Evolutionary conservation across 2,329 filamentous ascomycete genomes (phyloP).

Genomic region (Myriosclerotinia scirpicola): DNA sequence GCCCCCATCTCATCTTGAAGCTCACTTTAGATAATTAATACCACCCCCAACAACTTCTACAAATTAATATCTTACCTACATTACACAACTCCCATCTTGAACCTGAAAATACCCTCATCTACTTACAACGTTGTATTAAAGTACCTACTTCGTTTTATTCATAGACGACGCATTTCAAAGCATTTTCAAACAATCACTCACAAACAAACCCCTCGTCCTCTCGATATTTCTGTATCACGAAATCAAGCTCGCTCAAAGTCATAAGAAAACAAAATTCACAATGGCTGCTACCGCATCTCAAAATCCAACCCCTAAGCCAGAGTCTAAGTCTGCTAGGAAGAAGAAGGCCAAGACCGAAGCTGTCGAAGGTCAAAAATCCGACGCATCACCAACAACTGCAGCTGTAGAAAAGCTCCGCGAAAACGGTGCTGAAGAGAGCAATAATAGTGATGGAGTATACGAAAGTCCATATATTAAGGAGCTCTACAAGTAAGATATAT

Average conservation of each 20-base stretch:
- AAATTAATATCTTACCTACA: neutral
- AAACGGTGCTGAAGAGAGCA: constrained; percentile 46
- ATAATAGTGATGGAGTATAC: constrained; percentile 52
- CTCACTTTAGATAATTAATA: constrained; percentile 15
- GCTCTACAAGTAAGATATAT: constrained; percentile 73
- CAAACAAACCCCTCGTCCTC: neutral
- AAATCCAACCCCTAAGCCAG: constrained; percentile 60
- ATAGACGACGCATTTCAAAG: neutral
- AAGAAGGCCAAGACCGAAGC: constrained; percentile 61
- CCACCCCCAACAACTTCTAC: neutral
- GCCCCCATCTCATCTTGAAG: constrained; percentile 9
- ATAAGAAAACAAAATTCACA: constrained; percentile 27
- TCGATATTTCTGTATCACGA: constrained; percentile 39
- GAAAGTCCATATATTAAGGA: constrained; percentile 85
- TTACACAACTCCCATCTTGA: neutral
- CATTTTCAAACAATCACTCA: neutral
- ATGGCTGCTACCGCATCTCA: constrained; percentile 67
- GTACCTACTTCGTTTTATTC: neutral
- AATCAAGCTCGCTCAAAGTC: constrained; percentile 46
- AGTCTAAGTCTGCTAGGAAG: constrained; percentile 68
- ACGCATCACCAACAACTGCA: constrained; percentile 50
- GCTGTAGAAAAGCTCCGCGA: constrained; percentile 52
- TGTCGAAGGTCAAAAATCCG: constrained; percentile 49
- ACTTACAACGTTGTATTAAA: neutral
- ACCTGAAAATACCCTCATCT: neutral